These are phyloP conservation scores for Truncatella angustata DNA, from an alignment of 2,329 filamentous ascomycete species.

Conservation along the genomic window DNA sequence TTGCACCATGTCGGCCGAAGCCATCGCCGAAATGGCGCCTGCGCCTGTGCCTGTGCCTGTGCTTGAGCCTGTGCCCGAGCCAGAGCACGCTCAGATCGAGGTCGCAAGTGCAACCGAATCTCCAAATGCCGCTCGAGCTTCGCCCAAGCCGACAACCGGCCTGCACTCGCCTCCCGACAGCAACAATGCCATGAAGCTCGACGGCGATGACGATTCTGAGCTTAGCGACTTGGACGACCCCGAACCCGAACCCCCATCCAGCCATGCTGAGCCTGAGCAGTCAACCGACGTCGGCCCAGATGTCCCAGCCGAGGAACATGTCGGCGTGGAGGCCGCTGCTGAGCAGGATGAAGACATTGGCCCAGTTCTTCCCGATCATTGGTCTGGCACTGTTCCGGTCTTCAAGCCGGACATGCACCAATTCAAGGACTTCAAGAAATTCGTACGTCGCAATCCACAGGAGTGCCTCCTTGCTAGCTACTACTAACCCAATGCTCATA, in stretches of 20 bases:
- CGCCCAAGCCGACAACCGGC: conserved; percentile 41
- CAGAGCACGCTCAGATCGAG: conserved; percentile 29
- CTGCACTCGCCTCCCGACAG: conserved; percentile 64
- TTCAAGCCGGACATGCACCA: conserved; percentile 96
- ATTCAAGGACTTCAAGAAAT: conserved; percentile 89
- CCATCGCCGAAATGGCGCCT: conserved; percentile 47
- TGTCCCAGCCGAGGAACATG: conserved; percentile 11
- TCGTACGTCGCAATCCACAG: conserved; percentile 55
- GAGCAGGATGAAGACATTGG: conserved; percentile 61
- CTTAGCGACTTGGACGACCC: conserved; percentile 62
- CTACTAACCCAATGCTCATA: conserved; percentile 25
- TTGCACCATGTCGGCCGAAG: conserved; percentile 53
- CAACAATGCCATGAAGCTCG: conserved; percentile 58
- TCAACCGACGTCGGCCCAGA: neutral
- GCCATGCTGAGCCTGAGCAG: neutral
- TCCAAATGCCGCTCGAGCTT: conserved; percentile 25
- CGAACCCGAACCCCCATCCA: conserved; percentile 26
- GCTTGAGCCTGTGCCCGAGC: no score
- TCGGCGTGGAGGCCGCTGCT: conserved; percentile 18
- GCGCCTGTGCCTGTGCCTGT: no score
- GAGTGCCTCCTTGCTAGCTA: neutral
- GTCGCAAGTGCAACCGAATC: conserved; percentile 20
- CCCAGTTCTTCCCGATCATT: conserved; percentile 81
- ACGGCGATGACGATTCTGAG: conserved; percentile 60
- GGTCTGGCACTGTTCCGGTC: conserved; percentile 86